Base-by-base conservation (phyloP, 257 asterid species). In the Striga asiatica region DNA sequence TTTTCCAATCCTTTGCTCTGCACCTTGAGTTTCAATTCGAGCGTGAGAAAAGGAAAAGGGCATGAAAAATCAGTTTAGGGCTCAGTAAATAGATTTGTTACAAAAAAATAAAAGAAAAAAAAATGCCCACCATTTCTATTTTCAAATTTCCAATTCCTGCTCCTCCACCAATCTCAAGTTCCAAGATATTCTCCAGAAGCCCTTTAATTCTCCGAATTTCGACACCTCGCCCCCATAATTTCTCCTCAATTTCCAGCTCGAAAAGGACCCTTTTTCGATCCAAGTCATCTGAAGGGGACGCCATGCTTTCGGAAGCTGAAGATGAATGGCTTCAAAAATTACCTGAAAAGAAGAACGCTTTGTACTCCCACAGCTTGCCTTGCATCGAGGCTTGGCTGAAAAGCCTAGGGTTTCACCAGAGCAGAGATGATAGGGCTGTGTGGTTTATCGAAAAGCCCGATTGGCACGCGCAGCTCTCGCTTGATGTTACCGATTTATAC, bases 361-460 rank as follows among this genome's bases (percentile, higher is more conserved):
- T 92, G 50, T 92, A 92, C 51, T 76, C 97, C 45, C 99, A 88
- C 74, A 92, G 99, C 66, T 75, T 92, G 77, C 97, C 97, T 5
- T 84, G 94, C 67, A 72, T 92, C 8, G 99, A 92, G 65, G 95
- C 99, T 0, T 92, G 99, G 99, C 65, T 92, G 66, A 82, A 60
- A 64, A 81, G 71, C 60, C 69, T 88, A 53, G 94, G 94, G 24
- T 92, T 92, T 81, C 45, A 59, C 41, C 97, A 84, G 77, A 92
- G 88, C 17, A 74, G 72, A 71, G 97, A 92, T 5, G 95, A 92
- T 65, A 74, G 93, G 73, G 93, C 97, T 41, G 74, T 77, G 68
- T 92, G 99, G 99, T 79, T 74, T 21, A 84, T 88, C 45, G 91
- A 92, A 72, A 88, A 84, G 3, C 72, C 80, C 22, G 86, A 76